Conservation (phyloP, 306 rosid genomes). For the Chamaecrista fasciculata region DNA sequence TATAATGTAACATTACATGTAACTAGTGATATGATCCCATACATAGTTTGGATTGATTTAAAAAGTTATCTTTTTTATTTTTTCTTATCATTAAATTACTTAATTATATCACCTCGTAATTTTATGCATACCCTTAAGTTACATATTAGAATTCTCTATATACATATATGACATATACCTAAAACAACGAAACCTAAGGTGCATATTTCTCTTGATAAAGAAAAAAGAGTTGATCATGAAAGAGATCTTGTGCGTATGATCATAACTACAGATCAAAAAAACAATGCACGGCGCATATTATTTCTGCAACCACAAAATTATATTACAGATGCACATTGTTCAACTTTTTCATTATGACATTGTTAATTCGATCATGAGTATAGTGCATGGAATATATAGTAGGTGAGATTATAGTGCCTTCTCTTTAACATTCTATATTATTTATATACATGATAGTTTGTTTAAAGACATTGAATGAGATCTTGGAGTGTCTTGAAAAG, state of each 20-base stretch:
- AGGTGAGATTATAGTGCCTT: constrained; percentile 33
- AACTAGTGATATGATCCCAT: no score
- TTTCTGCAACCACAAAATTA: background rate
- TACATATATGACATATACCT: no score
- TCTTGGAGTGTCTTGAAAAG: constrained; percentile 25
- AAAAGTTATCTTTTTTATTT: no score
- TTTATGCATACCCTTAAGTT: no score
- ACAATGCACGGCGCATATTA: background rate
- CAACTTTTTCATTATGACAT: background rate
- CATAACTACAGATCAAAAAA: background rate
- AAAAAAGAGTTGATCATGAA: background rate
- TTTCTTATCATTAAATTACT: no score
- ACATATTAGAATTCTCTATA: no score
- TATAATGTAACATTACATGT: no score
- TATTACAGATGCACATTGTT: constrained; percentile 9
- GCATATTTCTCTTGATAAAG: background rate
- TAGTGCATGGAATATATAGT: constrained; percentile 21
- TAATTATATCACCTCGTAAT: no score
- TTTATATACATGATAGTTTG: constrained; percentile 19
- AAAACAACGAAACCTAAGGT: background rate
- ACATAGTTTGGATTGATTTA: no score
- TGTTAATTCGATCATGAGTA: constrained; percentile 8
- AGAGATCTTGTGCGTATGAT: background rate
- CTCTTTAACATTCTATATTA: constrained; percentile 21
- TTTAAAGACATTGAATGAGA: constrained; percentile 39